Conservation (phyloP, 2,329 filamentous ascomycete genomes). For the Colletotrichum somersetense region DNA sequence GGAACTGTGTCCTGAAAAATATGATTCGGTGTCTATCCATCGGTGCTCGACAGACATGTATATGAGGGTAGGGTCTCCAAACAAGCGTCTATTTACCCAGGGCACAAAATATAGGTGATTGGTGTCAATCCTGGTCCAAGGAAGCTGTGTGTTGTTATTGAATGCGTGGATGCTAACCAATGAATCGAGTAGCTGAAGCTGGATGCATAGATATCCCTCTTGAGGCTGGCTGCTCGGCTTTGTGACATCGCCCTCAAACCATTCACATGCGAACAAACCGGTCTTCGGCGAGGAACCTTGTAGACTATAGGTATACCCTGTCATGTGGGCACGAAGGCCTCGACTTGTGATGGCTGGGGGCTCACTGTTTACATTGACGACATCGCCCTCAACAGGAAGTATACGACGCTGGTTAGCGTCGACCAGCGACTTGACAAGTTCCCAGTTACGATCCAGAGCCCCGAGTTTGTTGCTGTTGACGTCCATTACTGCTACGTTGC, state of each 20-base stretch:
- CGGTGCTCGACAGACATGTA: neutral
- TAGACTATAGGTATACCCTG: neutral
- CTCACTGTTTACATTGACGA: neutral
- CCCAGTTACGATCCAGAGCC: neutral
- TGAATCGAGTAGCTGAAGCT: neutral
- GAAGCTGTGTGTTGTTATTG: neutral
- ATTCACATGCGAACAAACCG: neutral
- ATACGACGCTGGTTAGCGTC: neutral
- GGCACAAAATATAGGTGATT: neutral
- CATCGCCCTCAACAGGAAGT: too few species aligned
- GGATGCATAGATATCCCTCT: neutral
- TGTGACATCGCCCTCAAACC: neutral
- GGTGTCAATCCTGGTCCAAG: neutral
- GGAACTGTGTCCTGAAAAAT: neutral
- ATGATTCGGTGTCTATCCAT: neutral
- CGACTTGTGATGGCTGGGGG: slow-evolving; percentile 16
- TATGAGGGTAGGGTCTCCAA: neutral
- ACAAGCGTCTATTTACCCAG: neutral
- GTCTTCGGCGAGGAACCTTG: neutral
- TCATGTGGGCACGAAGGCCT: neutral
- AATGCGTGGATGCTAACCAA: neutral
- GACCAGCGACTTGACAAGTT: neutral
- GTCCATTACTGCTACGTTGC: neutral
- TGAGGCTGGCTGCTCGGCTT: too few species aligned
- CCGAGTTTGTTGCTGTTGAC: neutral